Conservation (phyloP, 306 rosid species). For the Cucumis sativus region DNA sequence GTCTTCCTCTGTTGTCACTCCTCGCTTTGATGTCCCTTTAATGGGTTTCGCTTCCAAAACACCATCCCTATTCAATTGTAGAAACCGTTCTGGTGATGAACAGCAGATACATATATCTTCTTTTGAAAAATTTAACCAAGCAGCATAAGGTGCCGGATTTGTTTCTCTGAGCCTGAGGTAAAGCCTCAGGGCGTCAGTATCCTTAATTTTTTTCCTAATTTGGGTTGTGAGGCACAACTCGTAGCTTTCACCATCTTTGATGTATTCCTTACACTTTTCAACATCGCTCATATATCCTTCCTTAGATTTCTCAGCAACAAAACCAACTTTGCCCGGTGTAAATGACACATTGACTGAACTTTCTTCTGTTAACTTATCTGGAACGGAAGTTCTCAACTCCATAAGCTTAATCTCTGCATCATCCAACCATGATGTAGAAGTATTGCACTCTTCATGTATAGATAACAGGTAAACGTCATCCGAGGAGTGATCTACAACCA, state of each 20-base stretch:
- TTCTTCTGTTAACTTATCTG: constrained; percentile 22
- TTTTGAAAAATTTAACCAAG: constrained; percentile 84
- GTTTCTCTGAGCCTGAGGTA: constrained; percentile 78
- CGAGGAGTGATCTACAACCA: constrained; percentile 68
- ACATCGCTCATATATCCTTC: constrained; percentile 66
- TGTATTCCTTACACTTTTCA: constrained; percentile 61
- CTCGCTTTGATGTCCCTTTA: constrained; percentile 90
- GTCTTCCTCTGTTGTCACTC: constrained; percentile 63
- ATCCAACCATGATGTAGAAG: constrained; percentile 51
- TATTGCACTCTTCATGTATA: constrained; percentile 37
- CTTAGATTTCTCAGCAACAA: constrained; percentile 58
- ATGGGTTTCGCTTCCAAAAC: constrained; percentile 93
- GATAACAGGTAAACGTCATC: constrained; percentile 76
- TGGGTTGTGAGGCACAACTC: constrained; percentile 96
- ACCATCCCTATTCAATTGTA: constrained; percentile 57
- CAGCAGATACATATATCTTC: constrained; percentile 68
- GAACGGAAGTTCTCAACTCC: constrained; percentile 28
- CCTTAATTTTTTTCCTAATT: constrained; percentile 47
- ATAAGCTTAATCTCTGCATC: constrained; percentile 58
- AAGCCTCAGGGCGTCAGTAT: constrained; percentile 48
- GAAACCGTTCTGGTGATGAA: constrained; percentile 95
- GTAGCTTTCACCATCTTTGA: constrained; percentile 91
- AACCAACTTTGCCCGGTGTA: constrained; percentile 27
- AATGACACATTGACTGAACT: constrained; percentile 13
- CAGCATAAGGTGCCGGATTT: constrained; percentile 97